Evolutionary conservation across 495 filamentous ascomycete genomes (phyloP).

Genomic region (Penicillium simplicissimum): DNA sequence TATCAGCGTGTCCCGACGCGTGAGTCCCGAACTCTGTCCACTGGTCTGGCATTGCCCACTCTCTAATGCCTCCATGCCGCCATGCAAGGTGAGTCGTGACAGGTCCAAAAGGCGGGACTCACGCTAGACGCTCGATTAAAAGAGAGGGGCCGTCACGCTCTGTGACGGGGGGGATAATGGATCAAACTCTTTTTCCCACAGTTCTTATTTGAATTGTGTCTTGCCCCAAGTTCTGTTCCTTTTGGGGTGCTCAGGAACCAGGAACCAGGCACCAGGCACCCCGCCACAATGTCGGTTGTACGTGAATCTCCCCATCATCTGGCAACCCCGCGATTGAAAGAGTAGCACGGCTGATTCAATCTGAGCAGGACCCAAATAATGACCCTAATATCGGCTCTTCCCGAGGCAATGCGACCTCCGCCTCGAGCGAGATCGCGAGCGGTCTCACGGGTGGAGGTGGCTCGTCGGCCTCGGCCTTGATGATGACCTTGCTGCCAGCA

Average conservation of each 20-base stretch:
- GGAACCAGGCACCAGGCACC: constrained; percentile 9
- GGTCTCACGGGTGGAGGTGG: constrained; percentile 33
- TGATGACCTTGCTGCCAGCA: constrained; percentile 73
- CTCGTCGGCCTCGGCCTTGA: constrained; percentile 53
- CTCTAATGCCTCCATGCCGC: constrained; percentile 4
- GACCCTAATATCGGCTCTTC: constrained; percentile 48
- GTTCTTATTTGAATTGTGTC: constrained; percentile 2
- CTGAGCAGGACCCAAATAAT: constrained; percentile 37
- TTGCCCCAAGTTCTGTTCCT: neutral
- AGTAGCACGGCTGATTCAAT: constrained; percentile 2
- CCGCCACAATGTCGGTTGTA: constrained; percentile 20
- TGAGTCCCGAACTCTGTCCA: constrained; percentile 17
- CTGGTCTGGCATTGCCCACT: constrained; percentile 3
- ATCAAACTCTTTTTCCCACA: constrained; percentile 3
- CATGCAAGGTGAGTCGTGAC: constrained; percentile 28
- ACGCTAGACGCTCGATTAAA: constrained; percentile 11
- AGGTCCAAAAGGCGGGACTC: constrained; percentile 29
- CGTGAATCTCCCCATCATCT: neutral
- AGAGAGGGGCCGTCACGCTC: constrained; percentile 19
- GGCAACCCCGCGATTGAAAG: neutral
- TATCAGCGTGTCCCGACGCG: constrained; percentile 19
- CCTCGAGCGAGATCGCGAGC: constrained; percentile 35
- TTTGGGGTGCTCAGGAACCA: constrained; percentile 1
- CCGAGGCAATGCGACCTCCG: constrained; percentile 43
- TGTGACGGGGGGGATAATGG: constrained; percentile 19